Evolutionary conservation across 192 early-diverging fungal species (phyloP).

Genomic region (Coemansia sp.): DNA sequence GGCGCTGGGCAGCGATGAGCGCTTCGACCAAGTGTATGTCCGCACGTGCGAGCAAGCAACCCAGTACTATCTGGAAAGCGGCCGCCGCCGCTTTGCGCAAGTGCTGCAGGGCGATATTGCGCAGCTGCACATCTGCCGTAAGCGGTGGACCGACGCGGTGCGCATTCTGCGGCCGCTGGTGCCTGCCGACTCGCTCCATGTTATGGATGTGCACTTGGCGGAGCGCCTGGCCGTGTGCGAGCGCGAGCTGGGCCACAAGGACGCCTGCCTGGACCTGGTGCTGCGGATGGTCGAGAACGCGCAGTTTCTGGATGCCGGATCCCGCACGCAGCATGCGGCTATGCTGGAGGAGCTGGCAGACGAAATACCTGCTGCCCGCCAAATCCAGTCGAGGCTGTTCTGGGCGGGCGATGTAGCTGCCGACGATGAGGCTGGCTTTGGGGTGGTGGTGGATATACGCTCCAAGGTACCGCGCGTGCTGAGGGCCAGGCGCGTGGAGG

Average conservation of each 20-base stretch:
- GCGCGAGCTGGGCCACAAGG: constrained; percentile 20
- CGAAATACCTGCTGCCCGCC: background rate
- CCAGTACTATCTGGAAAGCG: constrained; percentile 49
- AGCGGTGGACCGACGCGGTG: constrained; percentile 31
- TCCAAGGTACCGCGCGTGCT: constrained; percentile 10
- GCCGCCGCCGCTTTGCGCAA: constrained; percentile 39
- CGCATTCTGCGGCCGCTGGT: constrained; percentile 29
- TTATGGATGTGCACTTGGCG: constrained; percentile 22
- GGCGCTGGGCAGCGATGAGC: constrained; percentile 32
- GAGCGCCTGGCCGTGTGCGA: constrained; percentile 39
- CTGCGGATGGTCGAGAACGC: constrained; percentile 22
- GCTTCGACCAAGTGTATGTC: constrained; percentile 52
- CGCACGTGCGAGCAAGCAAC: constrained; percentile 50
- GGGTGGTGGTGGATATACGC: constrained; percentile 3
- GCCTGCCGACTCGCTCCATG: constrained; percentile 1
- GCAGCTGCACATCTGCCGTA: constrained; percentile 30
- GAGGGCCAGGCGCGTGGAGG: constrained; percentile 13
- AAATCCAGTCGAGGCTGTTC: constrained; percentile 9
- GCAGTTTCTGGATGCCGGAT: constrained; percentile 7
- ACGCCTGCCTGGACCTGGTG: constrained; percentile 14
- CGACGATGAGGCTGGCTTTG: constrained; percentile 6
- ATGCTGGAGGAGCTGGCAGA: constrained; percentile 21
- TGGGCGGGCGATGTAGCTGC: background rate
- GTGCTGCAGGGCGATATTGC: constrained; percentile 47
- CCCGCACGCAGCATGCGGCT: constrained; percentile 9